phyloP scores from a whole-genome alignment of 495 filamentous ascomycete species.

The Podospora fimiseda region DNA sequence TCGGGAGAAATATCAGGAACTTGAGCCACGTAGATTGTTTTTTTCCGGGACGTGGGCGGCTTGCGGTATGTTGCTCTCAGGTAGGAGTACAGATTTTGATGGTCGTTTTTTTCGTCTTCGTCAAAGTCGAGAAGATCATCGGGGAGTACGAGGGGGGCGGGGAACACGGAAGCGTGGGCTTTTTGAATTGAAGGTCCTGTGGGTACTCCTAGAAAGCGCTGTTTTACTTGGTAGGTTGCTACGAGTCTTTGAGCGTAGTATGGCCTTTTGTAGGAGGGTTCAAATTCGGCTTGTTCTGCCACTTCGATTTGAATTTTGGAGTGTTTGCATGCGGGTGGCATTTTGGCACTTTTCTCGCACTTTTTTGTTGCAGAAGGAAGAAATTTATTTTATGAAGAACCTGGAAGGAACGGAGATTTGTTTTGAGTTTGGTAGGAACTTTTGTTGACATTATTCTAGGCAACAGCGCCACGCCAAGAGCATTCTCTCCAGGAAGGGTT shows the following conservation, averaged over 20 bases:
- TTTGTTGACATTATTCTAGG: background rate
- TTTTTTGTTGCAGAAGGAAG: background rate
- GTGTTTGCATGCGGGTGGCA: slow-evolving; percentile 18
- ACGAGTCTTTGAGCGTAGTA: slow-evolving; percentile 21
- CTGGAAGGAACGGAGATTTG: background rate
- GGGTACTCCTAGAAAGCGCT: too few species aligned
- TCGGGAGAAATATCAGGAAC: slow-evolving; percentile 33
- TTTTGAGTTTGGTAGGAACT: background rate
- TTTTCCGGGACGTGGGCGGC: slow-evolving; percentile 38
- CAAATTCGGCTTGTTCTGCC: slow-evolving; percentile 23
- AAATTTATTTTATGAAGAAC: background rate
- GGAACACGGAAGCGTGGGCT: slow-evolving; percentile 39
- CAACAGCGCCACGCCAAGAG: background rate
- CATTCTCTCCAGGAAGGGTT: background rate
- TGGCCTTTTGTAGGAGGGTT: slow-evolving; percentile 22
- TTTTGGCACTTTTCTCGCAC: background rate
- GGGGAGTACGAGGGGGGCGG: slow-evolving; percentile 55
- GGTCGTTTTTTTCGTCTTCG: slow-evolving; percentile 39
- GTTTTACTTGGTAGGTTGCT: slow-evolving; percentile 16
- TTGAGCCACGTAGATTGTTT: slow-evolving; percentile 49
- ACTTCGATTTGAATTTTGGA: slow-evolving; percentile 24
- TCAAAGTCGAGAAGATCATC: slow-evolving; percentile 53
- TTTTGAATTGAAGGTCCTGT: background rate
- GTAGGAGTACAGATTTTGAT: slow-evolving; percentile 56
- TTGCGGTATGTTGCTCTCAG: slow-evolving; percentile 46